Evolutionary conservation across 2,329 filamentous ascomycete species (phyloP), one percentile per base, ranked within the genome.

Genomic region (Blastomyces parvus): DNA sequence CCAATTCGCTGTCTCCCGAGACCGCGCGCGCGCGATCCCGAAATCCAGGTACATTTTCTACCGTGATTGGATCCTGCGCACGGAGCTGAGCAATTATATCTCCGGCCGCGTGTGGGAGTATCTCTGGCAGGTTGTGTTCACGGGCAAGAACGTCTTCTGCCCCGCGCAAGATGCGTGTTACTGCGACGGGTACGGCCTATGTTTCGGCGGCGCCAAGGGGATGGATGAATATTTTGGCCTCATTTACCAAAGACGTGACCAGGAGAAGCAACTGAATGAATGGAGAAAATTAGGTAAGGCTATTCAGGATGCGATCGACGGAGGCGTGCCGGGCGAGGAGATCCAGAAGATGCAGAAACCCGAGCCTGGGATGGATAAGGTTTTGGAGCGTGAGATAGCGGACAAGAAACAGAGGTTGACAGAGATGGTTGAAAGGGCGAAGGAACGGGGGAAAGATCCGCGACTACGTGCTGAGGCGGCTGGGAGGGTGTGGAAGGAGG

Each of bases 51-150:
- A 83, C 69, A 74, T 83, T 25, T 82, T 79, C 69, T 83, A 84
- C 67, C 79, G 84, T 33, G 81, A 86, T 67, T 87, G 85, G 85
- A 73, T 87, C 2, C 74, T 86, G 36, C 77, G 78, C n/a, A 86
- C 84, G 0, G 75, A 80, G 25, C 70, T 86, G 38, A 76, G 74
- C 27, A 83, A 86, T 68, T 80, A 79, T 52, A 75, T 86, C 25
- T 82, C 81, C 14, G 84, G 84, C 2, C 78, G 85, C 2, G 78
- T 86, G 19, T 86, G 84, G 77, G 85, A 87, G 70, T 86, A 87
- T 69, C 73, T 86, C 1, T 87, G 85, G 85, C 84, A 86, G 64
- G 84, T 81, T 64, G 78, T 87, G 17, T 87, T 86, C 70, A 82
- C 83, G 0, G 82, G 80, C 1, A 65, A 79, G 53, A 68, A 72